Evolutionary conservation across 75 land plant species (phyloP), one percentile per base, ranked within the genome.

Genomic region (Cunninghamia lanceolata): DNA sequence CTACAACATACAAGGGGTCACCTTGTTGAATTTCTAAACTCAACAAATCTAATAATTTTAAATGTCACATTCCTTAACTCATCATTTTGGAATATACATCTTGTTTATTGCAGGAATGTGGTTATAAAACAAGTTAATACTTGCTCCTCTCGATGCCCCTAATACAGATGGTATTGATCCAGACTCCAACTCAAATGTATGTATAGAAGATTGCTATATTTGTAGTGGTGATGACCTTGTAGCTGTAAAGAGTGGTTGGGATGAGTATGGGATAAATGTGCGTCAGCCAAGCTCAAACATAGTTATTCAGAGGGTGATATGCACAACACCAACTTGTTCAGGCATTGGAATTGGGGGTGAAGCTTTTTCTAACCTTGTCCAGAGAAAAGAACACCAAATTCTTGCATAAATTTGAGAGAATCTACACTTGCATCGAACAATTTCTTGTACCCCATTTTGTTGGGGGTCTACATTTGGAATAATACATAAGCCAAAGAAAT

Each of bases 131-230:
- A 89, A 59, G 86, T 96, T 84, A 96, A 92, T 96, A 16, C 80
- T 96, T 88, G 96, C 98, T 86, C 98, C 96, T 56, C 91, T 92
- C 4, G 82, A 92, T 85, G 91, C 98, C 71, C 98, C 98, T 85
- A 96, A 96, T 82, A 92, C 96, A 36, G 98, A 96, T 89, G 98
- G 98, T 9, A 92, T 96, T 56, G 98, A 96, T 70, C 96, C 98
- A 96, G 96, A 96, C 86, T 96, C 98, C 14, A 88, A 94, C 86
- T 77, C 91, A 7, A 84, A 94, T 84, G 96, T 96, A 1, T 94
- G 93, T 87, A 94, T 96, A 35, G 94, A 94, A 81, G 93, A 96
- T 84, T 94, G 95, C 83, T 92, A 96, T 85, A 93, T 94, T n/a
- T 91, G 91, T 86, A 93, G 91, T 47, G 96, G 96, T 6, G 96